Evolutionary conservation across 345 rosid species (phyloP).

Genomic region (Camelina neglecta): DNA sequence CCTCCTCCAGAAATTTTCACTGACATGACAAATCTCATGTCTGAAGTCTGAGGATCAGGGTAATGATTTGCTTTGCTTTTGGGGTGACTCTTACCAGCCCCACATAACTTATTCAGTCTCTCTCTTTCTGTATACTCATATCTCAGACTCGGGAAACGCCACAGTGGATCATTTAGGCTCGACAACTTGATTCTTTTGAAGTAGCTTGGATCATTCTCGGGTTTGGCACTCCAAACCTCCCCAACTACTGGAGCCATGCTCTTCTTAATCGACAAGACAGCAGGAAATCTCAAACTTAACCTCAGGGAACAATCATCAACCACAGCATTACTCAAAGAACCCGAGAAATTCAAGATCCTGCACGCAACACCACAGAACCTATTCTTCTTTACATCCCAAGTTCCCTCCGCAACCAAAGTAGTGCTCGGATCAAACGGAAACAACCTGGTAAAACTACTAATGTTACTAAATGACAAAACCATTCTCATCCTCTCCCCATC

Average conservation of each 20-base stretch:
- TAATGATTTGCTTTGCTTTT: conserved; percentile 57
- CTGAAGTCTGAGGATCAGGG: conserved; percentile 60
- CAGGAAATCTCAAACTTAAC: conserved; percentile 69
- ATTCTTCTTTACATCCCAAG: conserved; percentile 70
- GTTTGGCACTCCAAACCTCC: conserved; percentile 61
- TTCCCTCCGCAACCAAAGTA: conserved; percentile 75
- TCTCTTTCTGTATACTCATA: conserved; percentile 65
- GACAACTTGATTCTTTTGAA: conserved; percentile 55
- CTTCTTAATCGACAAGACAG: conserved; percentile 52
- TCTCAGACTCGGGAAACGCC: conserved; percentile 50
- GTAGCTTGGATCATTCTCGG: conserved; percentile 53
- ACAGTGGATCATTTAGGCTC: conserved; percentile 41
- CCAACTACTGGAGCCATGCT: conserved; percentile 57
- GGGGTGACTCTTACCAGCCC: conserved; percentile 34
- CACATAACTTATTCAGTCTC: conserved; percentile 51
- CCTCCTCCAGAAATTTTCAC: conserved; percentile 54
- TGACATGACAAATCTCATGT: conserved; percentile 70
- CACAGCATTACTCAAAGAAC: conserved; percentile 51
- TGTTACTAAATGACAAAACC: conserved; percentile 55
- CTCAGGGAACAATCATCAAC: conserved; percentile 72
- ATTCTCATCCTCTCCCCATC: conserved; percentile 49
- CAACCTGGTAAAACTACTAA: conserved; percentile 15
- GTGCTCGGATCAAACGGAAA: conserved; percentile 63
- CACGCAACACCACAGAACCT: conserved; percentile 70
- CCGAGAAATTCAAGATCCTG: conserved; percentile 56